Conservation (phyloP, 306 rosid genomes). For the Vigna radiata region DNA sequence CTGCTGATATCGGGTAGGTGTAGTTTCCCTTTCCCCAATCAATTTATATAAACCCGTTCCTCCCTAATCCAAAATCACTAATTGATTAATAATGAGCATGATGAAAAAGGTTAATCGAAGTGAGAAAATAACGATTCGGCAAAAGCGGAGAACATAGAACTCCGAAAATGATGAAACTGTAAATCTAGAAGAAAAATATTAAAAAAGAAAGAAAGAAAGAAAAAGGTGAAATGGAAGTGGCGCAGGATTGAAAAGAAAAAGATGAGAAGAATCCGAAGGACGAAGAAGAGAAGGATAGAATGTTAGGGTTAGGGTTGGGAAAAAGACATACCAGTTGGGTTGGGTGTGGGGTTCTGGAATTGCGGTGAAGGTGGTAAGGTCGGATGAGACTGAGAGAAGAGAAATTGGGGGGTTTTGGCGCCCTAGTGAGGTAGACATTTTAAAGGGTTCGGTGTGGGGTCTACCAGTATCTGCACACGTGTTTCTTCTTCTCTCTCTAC, state of each 20-base stretch:
- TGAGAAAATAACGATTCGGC: neutral
- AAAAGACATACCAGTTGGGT: neutral
- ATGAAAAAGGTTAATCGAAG: neutral
- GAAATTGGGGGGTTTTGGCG: constrained; percentile 19
- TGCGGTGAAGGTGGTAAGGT: neutral
- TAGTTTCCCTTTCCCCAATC: neutral
- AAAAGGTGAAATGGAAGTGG: too few relatives aligned
- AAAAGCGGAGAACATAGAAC: neutral
- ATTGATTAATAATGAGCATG: neutral
- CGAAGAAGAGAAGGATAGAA: neutral
- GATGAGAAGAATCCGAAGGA: too few relatives aligned
- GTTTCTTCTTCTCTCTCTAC: neutral
- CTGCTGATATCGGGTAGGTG: neutral
- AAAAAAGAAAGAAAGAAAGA: too few relatives aligned
- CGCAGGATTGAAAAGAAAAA: too few relatives aligned
- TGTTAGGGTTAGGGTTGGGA: constrained; percentile 4
- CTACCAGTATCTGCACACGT: constrained; percentile 46
- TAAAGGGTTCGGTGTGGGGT: constrained; percentile 58
- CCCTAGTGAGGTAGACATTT: constrained; percentile 26
- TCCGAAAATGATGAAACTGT: neutral
- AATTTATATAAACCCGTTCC: neutral
- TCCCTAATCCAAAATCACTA: neutral
- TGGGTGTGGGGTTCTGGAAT: neutral
- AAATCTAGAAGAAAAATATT: neutral
- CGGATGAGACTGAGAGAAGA: neutral